Base-by-base conservation (phyloP, 768 basidiomycete genomes). In the Naganishia antarctica region DNA sequence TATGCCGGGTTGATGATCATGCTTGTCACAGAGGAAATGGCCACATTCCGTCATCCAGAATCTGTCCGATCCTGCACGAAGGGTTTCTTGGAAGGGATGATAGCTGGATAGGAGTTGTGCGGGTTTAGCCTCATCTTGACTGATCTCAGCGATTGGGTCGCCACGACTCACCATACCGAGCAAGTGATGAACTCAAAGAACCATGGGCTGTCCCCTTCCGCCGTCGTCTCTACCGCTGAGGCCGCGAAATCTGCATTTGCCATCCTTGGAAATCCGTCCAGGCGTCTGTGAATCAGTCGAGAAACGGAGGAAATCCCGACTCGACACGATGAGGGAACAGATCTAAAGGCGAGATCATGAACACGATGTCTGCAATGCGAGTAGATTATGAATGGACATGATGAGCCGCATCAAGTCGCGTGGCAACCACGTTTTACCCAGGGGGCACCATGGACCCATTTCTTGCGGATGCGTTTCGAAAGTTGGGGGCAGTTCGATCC, bases 41-140 rank as follows among this genome's bases (percentile, higher is more conserved):
- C 65, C 65, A 29, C 65, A 66, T 32, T 66, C 65, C 21, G 65
- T 62, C 65, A 66, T 66, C 65, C 65, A 66, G 43, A 66, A 66
- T 23, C 65, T 34, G 6, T 62, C 60, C 26, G 65, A 41, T 12
- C 29, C 47, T 4, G 46, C 21, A 37, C 49, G 43, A 15, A 60
- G 64, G 12, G 64, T 60, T 40, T 65, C 58, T 15, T 41, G 4
- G 29, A 60, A 26, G 31, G 58, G 46, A 32, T 65, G 64, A 31
- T 45, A 49, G 29, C 64, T 58, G 34, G 23, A 48, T 53, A 18
- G 21, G n/a, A 18, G 16, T 1, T 13, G 21, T n/a, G n/a, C n/a
- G n/a, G n/a, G n/a, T n/a, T n/a, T n/a, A n/a, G n/a, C n/a, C n/a
- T n/a, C n/a, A n/a, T n/a, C n/a, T n/a, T n/a, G n/a, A n/a, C n/a